phyloP scores from a whole-genome alignment of 2,329 filamentous ascomycete species.

The Aspergillus tamarii region DNA sequence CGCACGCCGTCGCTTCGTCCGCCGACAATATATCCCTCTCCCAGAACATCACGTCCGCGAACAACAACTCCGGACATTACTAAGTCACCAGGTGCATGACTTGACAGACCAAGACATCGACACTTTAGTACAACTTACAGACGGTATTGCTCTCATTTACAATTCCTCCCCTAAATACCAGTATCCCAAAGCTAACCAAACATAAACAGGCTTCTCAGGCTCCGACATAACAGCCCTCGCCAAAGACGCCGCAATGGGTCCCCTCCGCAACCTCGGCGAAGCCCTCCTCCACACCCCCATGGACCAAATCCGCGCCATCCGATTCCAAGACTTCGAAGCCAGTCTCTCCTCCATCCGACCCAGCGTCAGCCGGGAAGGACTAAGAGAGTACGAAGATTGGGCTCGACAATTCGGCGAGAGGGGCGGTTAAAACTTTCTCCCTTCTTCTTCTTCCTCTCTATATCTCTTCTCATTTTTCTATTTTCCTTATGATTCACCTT shows the following conservation, averaged over 20 bases:
- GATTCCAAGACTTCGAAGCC: constrained; percentile 78
- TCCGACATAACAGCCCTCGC: constrained; percentile 95
- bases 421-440: constrained; percentile 61
- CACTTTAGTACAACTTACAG: constrained; percentile 75
- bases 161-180: not conserved
- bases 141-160: constrained; percentile 59
- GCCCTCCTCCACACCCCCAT: constrained; percentile 87
- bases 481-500: not conserved
- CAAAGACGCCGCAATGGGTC: constrained; percentile 98
- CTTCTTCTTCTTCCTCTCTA: constrained; percentile 3
- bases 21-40: constrained; percentile 92
- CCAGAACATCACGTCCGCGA: constrained; percentile 82
- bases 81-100: constrained; percentile 85
- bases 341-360: constrained; percentile 85
- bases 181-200: constrained; percentile 7
- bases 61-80: constrained; percentile 74
- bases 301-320: constrained; percentile 90
- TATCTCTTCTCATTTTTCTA: not conserved
- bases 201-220: constrained; percentile 82
- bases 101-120: constrained; percentile 73
- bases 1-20: constrained; percentile 83
- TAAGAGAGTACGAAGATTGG: constrained; percentile 94
- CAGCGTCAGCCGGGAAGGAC: constrained; percentile 80
- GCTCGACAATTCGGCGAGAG: constrained; percentile 89
- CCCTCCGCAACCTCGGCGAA: constrained; percentile 85